Percentiles rank a stretch among this genome's conserved stretches.
These are phyloP conservation scores for Hericium rajendrae DNA, from an alignment of 768 basidiomycete genomes.

Conservation along the genomic window DNA sequence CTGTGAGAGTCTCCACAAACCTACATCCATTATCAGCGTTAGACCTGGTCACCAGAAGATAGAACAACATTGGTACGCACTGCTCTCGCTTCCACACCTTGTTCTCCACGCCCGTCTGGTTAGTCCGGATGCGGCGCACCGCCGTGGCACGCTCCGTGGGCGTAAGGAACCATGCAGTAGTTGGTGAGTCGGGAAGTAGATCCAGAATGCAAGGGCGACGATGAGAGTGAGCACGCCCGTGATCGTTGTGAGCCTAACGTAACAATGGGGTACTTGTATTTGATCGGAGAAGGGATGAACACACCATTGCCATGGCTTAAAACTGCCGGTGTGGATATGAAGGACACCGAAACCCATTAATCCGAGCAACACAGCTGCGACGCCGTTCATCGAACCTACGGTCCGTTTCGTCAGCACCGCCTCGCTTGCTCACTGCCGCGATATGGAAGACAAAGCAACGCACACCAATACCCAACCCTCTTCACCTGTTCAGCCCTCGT, in stretches of 20 bases:
- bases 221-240: slow-evolving; percentile 57
- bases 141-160: slow-evolving; percentile 58
- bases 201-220: slow-evolving; percentile 54
- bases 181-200: slow-evolving; percentile 75
- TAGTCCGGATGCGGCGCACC: slow-evolving; percentile 59
- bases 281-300: slow-evolving; percentile 3
- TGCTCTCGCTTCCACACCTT: slow-evolving; percentile 72
- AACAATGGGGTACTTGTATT: no score
- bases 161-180: slow-evolving; percentile 63
- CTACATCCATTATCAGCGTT: slow-evolving; percentile 22
- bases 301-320: slow-evolving; percentile 75
- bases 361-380: slow-evolving; percentile 63
- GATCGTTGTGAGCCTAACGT: slow-evolving; percentile 62
- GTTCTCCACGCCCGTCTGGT: slow-evolving; percentile 76
- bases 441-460: slow-evolving; percentile 12
- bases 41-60: neutral
- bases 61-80: slow-evolving; percentile 22
- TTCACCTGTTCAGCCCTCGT: slow-evolving; percentile 37
- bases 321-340: slow-evolving; percentile 43
- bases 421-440: neutral
- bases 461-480: slow-evolving; percentile 45
- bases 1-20: slow-evolving; percentile 56
- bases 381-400: slow-evolving; percentile 67
- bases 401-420: neutral
- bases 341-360: slow-evolving; percentile 62